A percentile compares a stretch with the other conserved stretches of the same genome.
Evolutionary conservation across 306 rosid genomes (phyloP).

Genomic region (Betula pendula): DNA sequence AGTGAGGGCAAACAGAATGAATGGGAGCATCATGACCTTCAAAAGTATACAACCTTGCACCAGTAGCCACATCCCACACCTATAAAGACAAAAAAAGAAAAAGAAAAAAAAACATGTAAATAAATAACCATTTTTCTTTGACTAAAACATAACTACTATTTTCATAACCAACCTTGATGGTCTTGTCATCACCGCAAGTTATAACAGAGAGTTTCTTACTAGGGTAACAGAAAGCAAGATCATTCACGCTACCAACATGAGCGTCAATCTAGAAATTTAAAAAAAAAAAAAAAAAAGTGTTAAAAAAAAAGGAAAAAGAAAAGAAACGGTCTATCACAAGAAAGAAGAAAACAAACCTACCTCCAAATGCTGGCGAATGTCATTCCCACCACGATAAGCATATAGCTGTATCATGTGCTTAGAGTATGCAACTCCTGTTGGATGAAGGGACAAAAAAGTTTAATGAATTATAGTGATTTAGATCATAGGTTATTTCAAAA

Average conservation of each 20-base stretch:
- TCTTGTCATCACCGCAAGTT: constrained; percentile 57
- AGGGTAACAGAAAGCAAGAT: constrained; percentile 44
- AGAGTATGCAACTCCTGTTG: constrained; percentile 36
- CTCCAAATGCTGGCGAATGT: constrained; percentile 27
- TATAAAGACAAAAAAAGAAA: not conserved
- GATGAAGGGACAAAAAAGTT: not conserved
- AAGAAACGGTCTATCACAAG: not conserved
- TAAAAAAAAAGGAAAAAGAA: no score
- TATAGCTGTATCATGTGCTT: constrained; percentile 31
- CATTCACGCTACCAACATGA: constrained; percentile 56
- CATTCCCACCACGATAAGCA: constrained; percentile 15
- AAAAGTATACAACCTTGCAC: constrained; percentile 14
- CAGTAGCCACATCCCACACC: constrained; percentile 34
- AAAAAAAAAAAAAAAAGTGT: not conserved
- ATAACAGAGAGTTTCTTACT: constrained; percentile 32
- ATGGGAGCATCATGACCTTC: constrained; percentile 33
- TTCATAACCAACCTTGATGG: constrained; percentile 51
- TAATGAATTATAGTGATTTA: not conserved
- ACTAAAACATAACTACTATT: constrained; percentile 4
- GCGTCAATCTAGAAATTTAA: constrained; percentile 52
- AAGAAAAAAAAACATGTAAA: not conserved
- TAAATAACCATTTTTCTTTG: constrained; percentile 2
- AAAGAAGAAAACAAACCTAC: constrained; percentile 8
- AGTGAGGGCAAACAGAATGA: constrained; percentile 30
- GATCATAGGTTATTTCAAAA: not conserved